phyloP scores from a whole-genome alignment of 768 basidiomycete genomes.

The Tylopilus cervinicoccineus region DNA sequence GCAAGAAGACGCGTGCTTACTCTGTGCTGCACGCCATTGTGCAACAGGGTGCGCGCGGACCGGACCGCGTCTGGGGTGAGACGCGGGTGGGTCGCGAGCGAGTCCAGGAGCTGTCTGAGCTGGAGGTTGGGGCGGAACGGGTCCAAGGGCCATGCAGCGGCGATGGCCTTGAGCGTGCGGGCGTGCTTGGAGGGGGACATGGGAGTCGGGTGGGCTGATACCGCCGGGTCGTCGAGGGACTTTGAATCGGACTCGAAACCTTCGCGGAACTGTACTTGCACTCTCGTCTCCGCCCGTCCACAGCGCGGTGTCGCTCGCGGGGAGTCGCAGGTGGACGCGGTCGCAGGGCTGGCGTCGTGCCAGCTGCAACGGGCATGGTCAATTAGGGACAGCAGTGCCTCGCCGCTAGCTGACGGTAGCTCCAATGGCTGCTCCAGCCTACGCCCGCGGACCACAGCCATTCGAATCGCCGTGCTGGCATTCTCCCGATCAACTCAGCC shows the following conservation, averaged over 20 bases:
- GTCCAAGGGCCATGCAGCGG: slow-evolving; percentile 62
- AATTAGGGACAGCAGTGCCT: no score
- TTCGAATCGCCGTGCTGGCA: background rate
- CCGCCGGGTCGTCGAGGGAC: background rate
- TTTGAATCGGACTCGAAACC: slow-evolving; percentile 22
- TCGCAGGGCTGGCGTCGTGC: no score
- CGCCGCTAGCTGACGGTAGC: background rate
- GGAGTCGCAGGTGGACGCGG: no score
- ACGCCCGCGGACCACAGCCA: slow-evolving; percentile 1
- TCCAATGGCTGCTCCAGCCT: background rate
- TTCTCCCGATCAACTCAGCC: background rate
- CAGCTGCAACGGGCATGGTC: no score
- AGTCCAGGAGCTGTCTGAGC: slow-evolving; percentile 58
- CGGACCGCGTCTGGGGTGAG: slow-evolving; percentile 59
- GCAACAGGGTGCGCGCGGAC: slow-evolving; percentile 51
- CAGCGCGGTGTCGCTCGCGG: no score
- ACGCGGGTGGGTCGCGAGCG: slow-evolving; percentile 64
- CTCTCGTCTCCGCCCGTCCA: no score
- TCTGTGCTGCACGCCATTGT: slow-evolving; percentile 55
- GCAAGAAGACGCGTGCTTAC: slow-evolving; percentile 30
- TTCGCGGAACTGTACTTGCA: slow-evolving; percentile 16
- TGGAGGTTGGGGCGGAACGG: slow-evolving; percentile 78
- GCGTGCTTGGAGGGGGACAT: slow-evolving; percentile 38
- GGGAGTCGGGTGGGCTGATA: background rate
- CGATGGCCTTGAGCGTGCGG: slow-evolving; percentile 51